Percentiles rank a stretch among this genome's conserved stretches.
Evolutionary conservation across 257 asterid species (phyloP).

Genomic region (Capsicum chinense): DNA sequence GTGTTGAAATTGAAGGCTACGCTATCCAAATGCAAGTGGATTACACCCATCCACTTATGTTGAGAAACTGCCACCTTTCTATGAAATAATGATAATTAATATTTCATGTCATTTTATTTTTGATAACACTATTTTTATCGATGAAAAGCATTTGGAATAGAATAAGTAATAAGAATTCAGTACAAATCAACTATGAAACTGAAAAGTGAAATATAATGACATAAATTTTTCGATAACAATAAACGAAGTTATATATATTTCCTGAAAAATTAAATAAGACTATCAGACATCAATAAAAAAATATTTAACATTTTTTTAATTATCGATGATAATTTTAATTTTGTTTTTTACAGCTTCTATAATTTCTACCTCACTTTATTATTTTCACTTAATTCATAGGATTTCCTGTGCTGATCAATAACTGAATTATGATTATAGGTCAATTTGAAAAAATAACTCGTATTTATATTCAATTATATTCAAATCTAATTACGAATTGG

Average conservation of each 20-base stretch:
- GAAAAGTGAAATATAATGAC: neutral
- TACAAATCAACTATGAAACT: neutral
- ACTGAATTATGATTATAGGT: too few relatives aligned
- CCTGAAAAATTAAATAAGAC: too few relatives aligned
- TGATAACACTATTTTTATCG: neutral
- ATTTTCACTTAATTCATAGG: neutral
- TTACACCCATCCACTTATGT: conserved; percentile 18
- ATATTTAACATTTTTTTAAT: too few relatives aligned
- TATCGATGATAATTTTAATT: too few relatives aligned
- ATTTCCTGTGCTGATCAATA: neutral
- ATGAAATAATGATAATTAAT: neutral
- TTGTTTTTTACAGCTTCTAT: too few relatives aligned
- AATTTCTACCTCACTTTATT: too few relatives aligned
- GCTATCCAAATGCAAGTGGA: conserved; percentile 19
- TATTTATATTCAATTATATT: too few relatives aligned
- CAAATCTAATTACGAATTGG: too few relatives aligned
- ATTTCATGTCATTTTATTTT: neutral
- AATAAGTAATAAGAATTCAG: neutral
- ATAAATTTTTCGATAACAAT: neutral
- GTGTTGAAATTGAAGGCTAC: neutral
- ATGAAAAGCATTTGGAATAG: neutral
- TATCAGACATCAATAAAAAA: too few relatives aligned
- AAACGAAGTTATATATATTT: neutral
- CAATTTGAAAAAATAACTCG: too few relatives aligned
- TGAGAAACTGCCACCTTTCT: neutral